Conservation (phyloP, 2,329 filamentous ascomycete genomes). For the Hymenoscyphus fructigenus region DNA sequence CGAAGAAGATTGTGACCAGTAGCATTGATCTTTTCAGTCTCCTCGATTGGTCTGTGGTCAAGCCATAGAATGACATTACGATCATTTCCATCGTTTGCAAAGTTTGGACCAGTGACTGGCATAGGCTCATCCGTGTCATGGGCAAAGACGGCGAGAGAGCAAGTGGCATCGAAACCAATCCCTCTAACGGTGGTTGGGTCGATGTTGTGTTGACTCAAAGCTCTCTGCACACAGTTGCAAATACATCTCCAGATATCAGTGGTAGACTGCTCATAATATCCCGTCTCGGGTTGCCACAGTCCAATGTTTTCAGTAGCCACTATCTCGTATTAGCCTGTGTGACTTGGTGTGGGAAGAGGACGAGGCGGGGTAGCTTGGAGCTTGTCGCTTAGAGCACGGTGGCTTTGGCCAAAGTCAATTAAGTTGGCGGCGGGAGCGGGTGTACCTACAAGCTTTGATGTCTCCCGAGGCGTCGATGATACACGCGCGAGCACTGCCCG, state of each 20-base stretch:
- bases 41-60: constrained; percentile 86
- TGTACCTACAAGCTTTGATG: constrained; percentile 59
- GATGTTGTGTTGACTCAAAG: constrained; percentile 78
- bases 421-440: neutral
- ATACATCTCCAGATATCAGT: constrained; percentile 96
- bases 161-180: constrained; percentile 98
- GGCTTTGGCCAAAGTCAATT: neutral
- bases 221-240: constrained; percentile 80
- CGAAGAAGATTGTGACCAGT: constrained; percentile 90
- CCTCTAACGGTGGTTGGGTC: constrained; percentile 76
- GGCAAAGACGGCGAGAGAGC: constrained; percentile 88
- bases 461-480: constrained; percentile 91
- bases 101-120: constrained; percentile 84
- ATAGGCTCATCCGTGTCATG: constrained; percentile 88
- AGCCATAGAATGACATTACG: constrained; percentile 97
- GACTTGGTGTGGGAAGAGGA: neutral
- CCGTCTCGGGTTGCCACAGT: constrained; percentile 74
- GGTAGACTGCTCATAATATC: constrained; percentile 94
- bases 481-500: constrained; percentile 90
- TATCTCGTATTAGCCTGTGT: constrained; percentile 18
- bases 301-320: constrained; percentile 74
- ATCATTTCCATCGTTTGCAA: constrained; percentile 76
- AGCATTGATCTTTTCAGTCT: constrained; percentile 90
- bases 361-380: constrained; percentile 10
- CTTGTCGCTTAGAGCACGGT: constrained; percentile 7